Evolutionary conservation across 805 yeast species (phyloP).

Genomic region (Barnettozyma salicaria): DNA sequence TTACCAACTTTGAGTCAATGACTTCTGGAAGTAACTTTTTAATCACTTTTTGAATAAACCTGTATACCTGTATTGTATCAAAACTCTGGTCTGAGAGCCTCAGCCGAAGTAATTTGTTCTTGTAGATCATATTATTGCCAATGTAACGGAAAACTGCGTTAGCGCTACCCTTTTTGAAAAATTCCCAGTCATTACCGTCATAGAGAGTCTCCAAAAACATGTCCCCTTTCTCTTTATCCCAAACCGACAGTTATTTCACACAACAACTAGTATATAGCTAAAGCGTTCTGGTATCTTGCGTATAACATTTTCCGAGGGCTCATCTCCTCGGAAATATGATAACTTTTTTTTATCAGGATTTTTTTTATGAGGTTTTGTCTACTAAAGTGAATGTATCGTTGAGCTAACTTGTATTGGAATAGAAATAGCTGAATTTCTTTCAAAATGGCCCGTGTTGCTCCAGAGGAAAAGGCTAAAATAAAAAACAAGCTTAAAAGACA

Average conservation of each 20-base stretch:
- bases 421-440: too few species aligned
- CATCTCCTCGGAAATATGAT: constrained; percentile 15
- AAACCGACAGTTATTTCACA: too few species aligned
- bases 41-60: constrained; percentile 8
- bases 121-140: constrained; percentile 31
- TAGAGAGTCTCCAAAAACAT: background rate
- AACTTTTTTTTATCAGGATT: too few species aligned
- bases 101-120: constrained; percentile 28
- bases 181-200: constrained; percentile 31
- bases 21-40: constrained; percentile 27
- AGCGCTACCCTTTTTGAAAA: constrained; percentile 45
- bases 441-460: constrained; percentile 16
- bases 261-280: background rate
- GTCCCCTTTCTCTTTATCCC: background rate
- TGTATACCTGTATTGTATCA: constrained; percentile 14
- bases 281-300: too few species aligned
- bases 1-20: constrained; percentile 18
- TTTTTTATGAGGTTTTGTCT: too few species aligned
- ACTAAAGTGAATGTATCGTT: too few species aligned
- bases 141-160: constrained; percentile 38
- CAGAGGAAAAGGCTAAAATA: constrained; percentile 39
- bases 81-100: constrained; percentile 24
- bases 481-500: constrained; percentile 79
- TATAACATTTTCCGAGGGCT: too few species aligned
- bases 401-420: too few species aligned